These are phyloP conservation scores for Colletotrichum sansevieriae DNA, from an alignment of 2,329 filamentous ascomycete genomes.

Conservation along the genomic window DNA sequence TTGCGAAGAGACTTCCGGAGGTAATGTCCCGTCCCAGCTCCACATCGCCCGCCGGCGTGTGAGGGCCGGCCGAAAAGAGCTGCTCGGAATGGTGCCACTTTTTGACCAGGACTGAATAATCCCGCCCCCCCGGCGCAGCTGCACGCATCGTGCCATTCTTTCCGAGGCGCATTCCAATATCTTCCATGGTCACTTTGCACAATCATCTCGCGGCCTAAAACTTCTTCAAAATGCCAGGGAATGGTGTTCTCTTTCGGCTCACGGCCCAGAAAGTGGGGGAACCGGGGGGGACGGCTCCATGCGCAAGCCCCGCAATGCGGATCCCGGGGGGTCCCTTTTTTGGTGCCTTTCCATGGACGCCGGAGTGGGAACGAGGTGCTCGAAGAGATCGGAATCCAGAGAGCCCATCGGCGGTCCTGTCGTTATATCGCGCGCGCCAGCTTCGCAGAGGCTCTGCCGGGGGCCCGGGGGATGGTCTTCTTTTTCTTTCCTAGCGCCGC, in stretches of 20 bases:
- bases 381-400: slow-evolving; percentile 34
- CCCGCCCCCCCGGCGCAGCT: slow-evolving; percentile 1
- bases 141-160: slow-evolving; percentile 32
- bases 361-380: slow-evolving; percentile 29
- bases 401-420: slow-evolving; percentile 28
- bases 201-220: background rate
- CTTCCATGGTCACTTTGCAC: slow-evolving; percentile 4
- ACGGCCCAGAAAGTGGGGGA: slow-evolving; percentile 18
- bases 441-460: slow-evolving; percentile 32
- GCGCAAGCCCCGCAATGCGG: slow-evolving; percentile 19
- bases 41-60: slow-evolving; percentile 9
- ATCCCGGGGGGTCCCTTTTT: background rate
- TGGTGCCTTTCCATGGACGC: background rate
- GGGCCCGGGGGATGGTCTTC: slow-evolving; percentile 9
- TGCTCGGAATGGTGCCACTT: background rate
- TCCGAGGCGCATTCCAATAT: slow-evolving; percentile 19
- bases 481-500: background rate
- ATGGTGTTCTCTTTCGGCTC: slow-evolving; percentile 10
- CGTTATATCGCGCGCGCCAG: background rate
- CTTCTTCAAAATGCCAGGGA: background rate
- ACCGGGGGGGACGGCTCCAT: background rate
- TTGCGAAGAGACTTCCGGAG: slow-evolving; percentile 11
- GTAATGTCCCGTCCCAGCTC: background rate
- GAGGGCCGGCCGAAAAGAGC: slow-evolving; percentile 1
- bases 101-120: background rate